Conservation (phyloP, 257 asterid genomes). For the Jacaranda mimosifolia region DNA sequence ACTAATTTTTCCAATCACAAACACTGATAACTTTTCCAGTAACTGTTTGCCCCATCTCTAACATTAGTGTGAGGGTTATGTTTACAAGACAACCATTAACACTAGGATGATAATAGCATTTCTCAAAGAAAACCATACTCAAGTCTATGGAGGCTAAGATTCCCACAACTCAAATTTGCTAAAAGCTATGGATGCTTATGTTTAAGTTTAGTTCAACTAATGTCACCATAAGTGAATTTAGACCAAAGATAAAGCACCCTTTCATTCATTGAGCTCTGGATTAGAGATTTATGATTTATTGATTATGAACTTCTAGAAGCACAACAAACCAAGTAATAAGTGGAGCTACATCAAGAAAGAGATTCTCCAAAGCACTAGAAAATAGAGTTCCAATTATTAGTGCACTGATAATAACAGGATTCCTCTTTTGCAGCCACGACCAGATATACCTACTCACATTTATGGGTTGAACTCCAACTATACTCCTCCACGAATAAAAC, state of each 20-base stretch:
- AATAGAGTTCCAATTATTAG: conserved; percentile 61
- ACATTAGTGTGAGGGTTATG: not conserved
- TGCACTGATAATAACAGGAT: conserved; percentile 59
- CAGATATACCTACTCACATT: conserved; percentile 49
- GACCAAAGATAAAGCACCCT: not conserved
- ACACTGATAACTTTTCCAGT: not conserved
- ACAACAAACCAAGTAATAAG: conserved; percentile 35
- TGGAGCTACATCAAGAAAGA: conserved; percentile 53
- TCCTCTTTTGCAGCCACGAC: conserved; percentile 59
- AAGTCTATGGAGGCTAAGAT: not conserved
- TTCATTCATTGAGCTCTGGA: conserved; percentile 9
- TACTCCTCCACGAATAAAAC: conserved; percentile 34
- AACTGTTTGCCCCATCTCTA: not conserved
- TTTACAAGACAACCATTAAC: not conserved
- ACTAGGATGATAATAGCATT: not conserved
- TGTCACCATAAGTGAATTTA: conserved; percentile 5
- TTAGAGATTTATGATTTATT: conserved; percentile 14
- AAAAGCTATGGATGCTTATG: not conserved
- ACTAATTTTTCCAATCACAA: not conserved
- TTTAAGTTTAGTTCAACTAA: conserved; percentile 8
- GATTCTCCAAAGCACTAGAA: conserved; percentile 70
- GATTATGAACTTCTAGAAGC: not conserved
- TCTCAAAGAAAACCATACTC: not conserved
- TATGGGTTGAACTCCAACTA: conserved; percentile 24
- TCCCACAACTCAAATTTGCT: conserved; percentile 1